Conservation (phyloP, 345 rosid species). For the Gossypium arboreum region DNA sequence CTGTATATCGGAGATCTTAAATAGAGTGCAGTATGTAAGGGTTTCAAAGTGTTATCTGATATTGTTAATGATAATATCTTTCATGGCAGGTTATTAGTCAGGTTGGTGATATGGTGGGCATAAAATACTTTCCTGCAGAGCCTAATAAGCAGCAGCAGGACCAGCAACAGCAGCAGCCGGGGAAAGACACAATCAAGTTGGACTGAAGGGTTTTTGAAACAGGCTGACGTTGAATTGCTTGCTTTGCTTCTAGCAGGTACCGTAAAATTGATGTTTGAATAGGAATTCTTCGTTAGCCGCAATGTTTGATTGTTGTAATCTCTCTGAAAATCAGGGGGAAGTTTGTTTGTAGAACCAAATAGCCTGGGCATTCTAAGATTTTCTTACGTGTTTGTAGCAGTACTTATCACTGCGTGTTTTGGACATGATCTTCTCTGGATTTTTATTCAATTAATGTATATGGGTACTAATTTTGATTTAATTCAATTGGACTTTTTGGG, state of each 20-base stretch:
- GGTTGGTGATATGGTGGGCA: slow-evolving; percentile 63
- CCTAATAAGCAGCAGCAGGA: slow-evolving; percentile 42
- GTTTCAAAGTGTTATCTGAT: neutral
- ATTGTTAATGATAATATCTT: neutral
- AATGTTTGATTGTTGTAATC: neutral
- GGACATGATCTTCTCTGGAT: neutral
- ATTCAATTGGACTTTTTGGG: neutral
- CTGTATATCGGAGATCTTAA: no score
- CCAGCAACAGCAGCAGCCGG: slow-evolving; percentile 14
- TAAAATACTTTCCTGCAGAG: slow-evolving; percentile 70
- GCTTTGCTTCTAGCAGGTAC: neutral
- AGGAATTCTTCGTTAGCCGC: neutral
- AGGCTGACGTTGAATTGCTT: neutral
- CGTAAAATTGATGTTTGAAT: neutral
- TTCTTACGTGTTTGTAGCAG: neutral
- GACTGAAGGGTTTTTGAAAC: slow-evolving; percentile 16
- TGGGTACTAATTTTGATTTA: slow-evolving; percentile 7
- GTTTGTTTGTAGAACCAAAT: neutral
- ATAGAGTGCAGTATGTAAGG: neutral
- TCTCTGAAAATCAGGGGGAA: neutral
- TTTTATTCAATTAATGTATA: neutral
- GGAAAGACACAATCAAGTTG: slow-evolving; percentile 24
- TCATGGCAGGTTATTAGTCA: slow-evolving; percentile 48
- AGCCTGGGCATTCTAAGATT: neutral
- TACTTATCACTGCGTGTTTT: neutral